Evolutionary conservation across 1,284 basidiomycete genomes (phyloP), one percentile per base, ranked within the genome.

Genomic region (Ustanciosporium gigantosporum): DNA sequence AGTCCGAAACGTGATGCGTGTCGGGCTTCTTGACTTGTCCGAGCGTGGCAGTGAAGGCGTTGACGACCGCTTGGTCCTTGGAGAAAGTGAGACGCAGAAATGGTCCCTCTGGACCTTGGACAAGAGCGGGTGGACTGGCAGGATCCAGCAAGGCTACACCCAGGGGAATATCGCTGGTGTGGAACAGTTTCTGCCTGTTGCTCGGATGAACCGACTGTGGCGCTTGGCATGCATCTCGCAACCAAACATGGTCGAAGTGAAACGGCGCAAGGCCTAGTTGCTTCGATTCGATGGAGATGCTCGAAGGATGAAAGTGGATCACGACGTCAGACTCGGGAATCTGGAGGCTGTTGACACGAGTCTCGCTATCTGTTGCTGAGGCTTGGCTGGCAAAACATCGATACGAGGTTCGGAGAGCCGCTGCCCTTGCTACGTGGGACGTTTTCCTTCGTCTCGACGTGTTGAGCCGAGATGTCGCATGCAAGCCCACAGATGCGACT

Each of bases 101-200:
- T 15, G 56, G 56, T 36, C 50, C 56, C 13, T 45, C 52, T 14
- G 29, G 36, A 2, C 41, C 8, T 3, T 50, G 36, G 9, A 49
- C 39, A 15, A 48, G 38, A 3, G 66, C 53, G 17, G 70, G 71
- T 15, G 49, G 61, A 25, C 24, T 66, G 60, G 16, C 78, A 51
- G 61, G 82, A 79, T 41, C 76, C 62, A 77, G 84, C 81, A 85
- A 29, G 49, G 62, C 13, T 39, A 74, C 29, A 52, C 62, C 31
- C 68, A 83, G 81, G 4, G 79, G 74, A 9, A 80, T 62, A 49
- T 79, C 79, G 23, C 70, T 88, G 0, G 88, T 85, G 39, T 84
- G 80, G 73, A 87, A 86, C 1, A 91, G 81, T 60, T 89, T 89
- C 78, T 92, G 90, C 9, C 79, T 80, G 0, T 87, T 89, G n/a